Conservation (phyloP, 192 early-diverging fungal species). For the Umbelopsis ramanniana region DNA sequence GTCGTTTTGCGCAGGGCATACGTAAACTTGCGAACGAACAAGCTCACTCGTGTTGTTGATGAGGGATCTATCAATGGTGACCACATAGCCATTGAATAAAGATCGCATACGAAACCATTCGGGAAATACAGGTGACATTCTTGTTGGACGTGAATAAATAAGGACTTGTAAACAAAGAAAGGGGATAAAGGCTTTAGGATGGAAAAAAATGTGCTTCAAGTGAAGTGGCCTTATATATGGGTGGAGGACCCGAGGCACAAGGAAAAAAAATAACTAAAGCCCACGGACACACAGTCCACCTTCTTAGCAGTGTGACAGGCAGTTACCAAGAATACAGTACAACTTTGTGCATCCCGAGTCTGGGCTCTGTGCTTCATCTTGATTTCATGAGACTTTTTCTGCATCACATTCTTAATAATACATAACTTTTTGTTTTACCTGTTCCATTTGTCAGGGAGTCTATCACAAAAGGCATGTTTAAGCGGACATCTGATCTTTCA, state of each 20-base stretch:
- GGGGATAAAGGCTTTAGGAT: not conserved
- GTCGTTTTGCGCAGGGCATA: conserved; percentile 17
- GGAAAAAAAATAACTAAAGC: conserved; percentile 17
- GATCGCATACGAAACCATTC: conserved; percentile 45
- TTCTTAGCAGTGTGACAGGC: conserved; percentile 4
- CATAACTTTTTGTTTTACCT: too few species aligned
- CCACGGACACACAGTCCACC: conserved; percentile 6
- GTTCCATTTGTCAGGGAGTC: too few species aligned
- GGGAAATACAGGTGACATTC: conserved; percentile 10
- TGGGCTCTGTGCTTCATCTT: conserved; percentile 6
- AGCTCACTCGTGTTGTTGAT: not conserved
- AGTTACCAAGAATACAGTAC: not conserved
- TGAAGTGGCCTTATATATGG: not conserved
- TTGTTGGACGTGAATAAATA: not conserved
- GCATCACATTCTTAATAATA: too few species aligned
- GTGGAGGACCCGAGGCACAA: conserved; percentile 15
- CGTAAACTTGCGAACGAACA: conserved; percentile 27
- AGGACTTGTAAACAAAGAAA: not conserved
- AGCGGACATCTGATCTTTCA: too few species aligned
- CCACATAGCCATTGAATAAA: conserved; percentile 32
- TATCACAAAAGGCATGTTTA: too few species aligned
- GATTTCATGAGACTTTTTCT: too few species aligned
- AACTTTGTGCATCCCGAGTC: conserved; percentile 1
- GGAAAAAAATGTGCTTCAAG: conserved; percentile 3
- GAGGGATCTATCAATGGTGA: conserved; percentile 22